Base-by-base conservation (phyloP, 2,329 filamentous ascomycete species). In the Cordyceps farinosa region DNA sequence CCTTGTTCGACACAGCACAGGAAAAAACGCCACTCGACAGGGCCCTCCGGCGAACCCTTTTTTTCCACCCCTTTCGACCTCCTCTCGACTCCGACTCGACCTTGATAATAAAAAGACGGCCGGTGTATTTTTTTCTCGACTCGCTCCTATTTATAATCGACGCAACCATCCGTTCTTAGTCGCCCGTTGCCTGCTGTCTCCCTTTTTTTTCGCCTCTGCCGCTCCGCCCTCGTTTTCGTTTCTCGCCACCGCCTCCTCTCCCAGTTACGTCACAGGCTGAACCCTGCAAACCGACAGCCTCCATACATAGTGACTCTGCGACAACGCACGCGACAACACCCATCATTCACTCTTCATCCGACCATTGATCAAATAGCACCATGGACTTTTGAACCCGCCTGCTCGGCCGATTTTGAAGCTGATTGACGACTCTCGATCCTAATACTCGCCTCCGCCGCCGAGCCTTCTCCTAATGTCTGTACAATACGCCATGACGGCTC, bases 401-500 rank as follows among this genome's bases (percentile, higher is more conserved):
- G n/a, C 27, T 47, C 58, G 58, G 58, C 48, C 38, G 30, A 53
- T 32, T 61, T 54, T n/a, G 27, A 61, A 53, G 58, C 50, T 61
- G 58, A 61, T 61, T 54, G 58, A 51, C 40, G 42, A 34, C 36
- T 22, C 29, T 27, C 17, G 13, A 22, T 52, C 17, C 34, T 51
- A 30, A 47, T 42, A 36, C 15, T 60, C 50, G 17, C 30, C 30
- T 53, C 50, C 11, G 32, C 30, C 22, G 5, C 50, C 47, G 29
- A 27, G 11, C 50, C 17, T 5, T 52, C 6, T 27, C 38, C 57
- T 13, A 52, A 63, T 58, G 54, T 53, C 61, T 58, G 53, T 51
- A 36, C 61, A 57, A 47, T 63, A 58, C 63, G 45, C 58, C 36
- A 65, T 65, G 63, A 57, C 58, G 15, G 47, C 63, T 52, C 58